phyloP scores from a whole-genome alignment of 1,284 basidiomycete genomes.

The Apiotrichum gracile region DNA sequence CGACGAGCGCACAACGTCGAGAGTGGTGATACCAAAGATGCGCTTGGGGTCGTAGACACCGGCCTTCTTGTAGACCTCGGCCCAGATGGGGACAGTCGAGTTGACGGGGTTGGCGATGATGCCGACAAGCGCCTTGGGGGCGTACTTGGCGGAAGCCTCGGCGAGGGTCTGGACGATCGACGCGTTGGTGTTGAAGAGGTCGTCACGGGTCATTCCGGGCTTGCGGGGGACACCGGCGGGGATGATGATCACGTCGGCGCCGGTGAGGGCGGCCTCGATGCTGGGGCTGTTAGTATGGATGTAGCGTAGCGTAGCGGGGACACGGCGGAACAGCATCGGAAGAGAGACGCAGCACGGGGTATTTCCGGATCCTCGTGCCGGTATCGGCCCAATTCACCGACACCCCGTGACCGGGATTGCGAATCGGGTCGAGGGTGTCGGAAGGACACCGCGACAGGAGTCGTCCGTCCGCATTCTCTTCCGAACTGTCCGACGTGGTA shows the following conservation, averaged over 20 bases:
- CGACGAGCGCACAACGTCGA: constrained; percentile 94
- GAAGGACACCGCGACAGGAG: not conserved
- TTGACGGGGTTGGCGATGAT: constrained; percentile 97
- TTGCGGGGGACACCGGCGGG: constrained; percentile 97
- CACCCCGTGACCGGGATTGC: not conserved
- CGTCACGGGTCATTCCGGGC: constrained; percentile 62
- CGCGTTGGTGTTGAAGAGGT: constrained; percentile 67
- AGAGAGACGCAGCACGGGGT: not conserved
- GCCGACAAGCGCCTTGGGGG: constrained; percentile 87
- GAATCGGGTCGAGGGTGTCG: too few relatives aligned
- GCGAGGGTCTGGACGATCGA: constrained; percentile 93
- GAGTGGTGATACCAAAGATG: constrained; percentile 94
- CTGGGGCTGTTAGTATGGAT: constrained; percentile 58
- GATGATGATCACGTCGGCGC: constrained; percentile 87
- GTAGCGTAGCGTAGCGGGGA: not conserved
- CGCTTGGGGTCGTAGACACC: constrained; percentile 86
- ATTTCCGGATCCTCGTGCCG: not conserved
- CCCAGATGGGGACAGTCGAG: constrained; percentile 96
- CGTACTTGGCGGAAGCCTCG: constrained; percentile 71
- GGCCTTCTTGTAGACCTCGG: constrained; percentile 88
- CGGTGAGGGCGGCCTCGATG: constrained; percentile 72
- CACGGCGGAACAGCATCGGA: not conserved
- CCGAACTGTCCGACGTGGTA: not conserved
- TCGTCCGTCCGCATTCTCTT: not conserved
- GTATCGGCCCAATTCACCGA: not conserved